Evolutionary conservation across 2,329 filamentous ascomycete genomes (phyloP).

Genomic region (Aspergillus pseudoviridinutans): DNA sequence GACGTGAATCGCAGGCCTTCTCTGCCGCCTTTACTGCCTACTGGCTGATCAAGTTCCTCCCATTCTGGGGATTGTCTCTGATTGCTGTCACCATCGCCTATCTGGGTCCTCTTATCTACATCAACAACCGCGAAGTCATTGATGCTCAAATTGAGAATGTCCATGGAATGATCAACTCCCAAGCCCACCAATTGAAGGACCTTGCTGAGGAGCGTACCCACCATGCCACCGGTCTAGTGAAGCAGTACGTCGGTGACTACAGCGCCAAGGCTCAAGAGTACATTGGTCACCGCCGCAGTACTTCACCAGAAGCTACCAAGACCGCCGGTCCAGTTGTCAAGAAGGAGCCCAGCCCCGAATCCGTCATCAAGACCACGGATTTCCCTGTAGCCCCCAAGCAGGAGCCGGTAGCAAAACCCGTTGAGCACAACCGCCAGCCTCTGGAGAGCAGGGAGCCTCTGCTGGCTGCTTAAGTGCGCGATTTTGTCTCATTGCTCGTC

Average conservation of each 20-base stretch:
- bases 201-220: slow-evolving; percentile 58
- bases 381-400: slow-evolving; percentile 47
- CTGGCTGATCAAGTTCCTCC: slow-evolving; percentile 62
- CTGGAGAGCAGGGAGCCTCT: slow-evolving; percentile 30
- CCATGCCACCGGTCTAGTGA: slow-evolving; percentile 55
- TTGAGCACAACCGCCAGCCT: slow-evolving; percentile 28
- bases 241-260: slow-evolving; percentile 58
- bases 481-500: not conserved
- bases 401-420: slow-evolving; percentile 31
- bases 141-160: slow-evolving; percentile 56
- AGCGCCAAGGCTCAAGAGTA: slow-evolving; percentile 57
- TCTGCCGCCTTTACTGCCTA: slow-evolving; percentile 56
- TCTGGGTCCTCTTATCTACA: slow-evolving; percentile 59
- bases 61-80: slow-evolving; percentile 61
- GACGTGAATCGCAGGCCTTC: slow-evolving; percentile 49
- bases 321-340: slow-evolving; percentile 19
- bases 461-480: slow-evolving; percentile 22
- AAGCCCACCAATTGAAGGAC: slow-evolving; percentile 57
- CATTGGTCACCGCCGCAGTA: slow-evolving; percentile 39
- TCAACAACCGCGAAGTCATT: slow-evolving; percentile 62
- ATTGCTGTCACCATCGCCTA: slow-evolving; percentile 55
- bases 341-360: slow-evolving; percentile 32
- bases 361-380: slow-evolving; percentile 43
- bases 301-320: slow-evolving; percentile 32
- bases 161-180: slow-evolving; percentile 52